Evolutionary conservation across 495 filamentous ascomycete genomes (phyloP).

Genomic region (Aspergillus panamensis): DNA sequence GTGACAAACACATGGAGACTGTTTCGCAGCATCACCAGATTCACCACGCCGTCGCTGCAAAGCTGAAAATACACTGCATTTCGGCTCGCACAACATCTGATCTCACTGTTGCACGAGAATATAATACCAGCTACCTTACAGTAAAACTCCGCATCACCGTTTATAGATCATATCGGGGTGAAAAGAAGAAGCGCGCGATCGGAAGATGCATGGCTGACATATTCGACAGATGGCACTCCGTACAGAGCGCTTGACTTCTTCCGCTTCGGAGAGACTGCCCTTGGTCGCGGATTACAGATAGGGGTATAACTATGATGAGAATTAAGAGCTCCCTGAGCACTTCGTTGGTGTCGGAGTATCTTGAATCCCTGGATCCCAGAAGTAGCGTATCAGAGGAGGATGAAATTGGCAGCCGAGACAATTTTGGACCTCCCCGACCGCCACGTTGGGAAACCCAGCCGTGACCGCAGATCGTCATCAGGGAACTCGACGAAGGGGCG

Average conservation of each 20-base stretch:
- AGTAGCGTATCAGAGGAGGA: not conserved
- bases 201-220: not conserved
- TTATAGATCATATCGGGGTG: slow-evolving; percentile 1
- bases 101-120: too few relatives aligned
- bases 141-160: not conserved
- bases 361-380: too few relatives aligned
- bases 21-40: not conserved
- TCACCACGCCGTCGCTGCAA: not conserved
- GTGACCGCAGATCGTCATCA: slow-evolving; percentile 28
- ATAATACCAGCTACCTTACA: not conserved
- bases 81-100: not conserved
- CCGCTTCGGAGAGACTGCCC: too few relatives aligned
- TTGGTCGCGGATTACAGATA: too few relatives aligned
- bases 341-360: too few relatives aligned
- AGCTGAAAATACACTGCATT: not conserved
- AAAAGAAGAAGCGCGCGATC: not conserved
- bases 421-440: slow-evolving; percentile 5
- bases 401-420: not conserved
- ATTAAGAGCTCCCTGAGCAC: too few relatives aligned
- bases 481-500: slow-evolving; percentile 10
- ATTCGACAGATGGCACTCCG: too few relatives aligned
- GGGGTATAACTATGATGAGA: too few relatives aligned
- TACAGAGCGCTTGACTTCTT: too few relatives aligned
- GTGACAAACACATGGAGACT: slow-evolving; percentile 12
- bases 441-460: slow-evolving; percentile 19